Evolutionary conservation across 768 basidiomycete genomes (phyloP), one percentile per base, ranked within the genome.

Genomic region (Kwoniella botswanensis): DNA sequence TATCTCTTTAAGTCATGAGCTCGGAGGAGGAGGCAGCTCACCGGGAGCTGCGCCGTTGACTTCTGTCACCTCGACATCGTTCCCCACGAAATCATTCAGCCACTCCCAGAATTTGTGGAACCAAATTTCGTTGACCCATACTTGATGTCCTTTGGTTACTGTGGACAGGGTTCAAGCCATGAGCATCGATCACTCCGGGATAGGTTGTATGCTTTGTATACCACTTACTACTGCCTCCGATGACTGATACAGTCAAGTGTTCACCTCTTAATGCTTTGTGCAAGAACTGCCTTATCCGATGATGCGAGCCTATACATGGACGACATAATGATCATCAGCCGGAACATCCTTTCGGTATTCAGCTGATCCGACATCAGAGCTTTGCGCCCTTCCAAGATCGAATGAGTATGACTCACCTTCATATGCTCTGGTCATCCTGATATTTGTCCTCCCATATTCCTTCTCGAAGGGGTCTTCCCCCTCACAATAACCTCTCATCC

Each of bases 1-100:
- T 26, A 26, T 26, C 26, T 26, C 26, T 26, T 26, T 3, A 4
- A 2, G 2, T 26, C 2, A 26, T 26, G 26, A 26, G 26, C 26
- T 26, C 2, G 2, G 26, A 26, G 26, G 3, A 26, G 3, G 26
- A 22, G 2, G 22, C 12, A 18, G 67, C 78, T 55, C 21, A 78
- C 79, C 82, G 55, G 82, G 82, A 18, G 80, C 79, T 17, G 81
- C 82, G 10, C 81, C 82, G 58, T 83, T 83, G n/a, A 76, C 70
- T 29, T 68, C 65, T 0, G 44, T 70, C n/a, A 80, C 59, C 15
- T 73, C 52, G 1, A 71, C 65, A 54, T 73, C 71, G 10, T 55
- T 46, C 18, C 67, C 68, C 11, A 74, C 62, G 53, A 77, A 81
- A 7, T 60, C 62, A n/a, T 77, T 68, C 15, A 83, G 65, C 82